Evolutionary conservation across 2,329 filamentous ascomycete species (phyloP).

Genomic region (Colletotrichum tofieldiae): DNA sequence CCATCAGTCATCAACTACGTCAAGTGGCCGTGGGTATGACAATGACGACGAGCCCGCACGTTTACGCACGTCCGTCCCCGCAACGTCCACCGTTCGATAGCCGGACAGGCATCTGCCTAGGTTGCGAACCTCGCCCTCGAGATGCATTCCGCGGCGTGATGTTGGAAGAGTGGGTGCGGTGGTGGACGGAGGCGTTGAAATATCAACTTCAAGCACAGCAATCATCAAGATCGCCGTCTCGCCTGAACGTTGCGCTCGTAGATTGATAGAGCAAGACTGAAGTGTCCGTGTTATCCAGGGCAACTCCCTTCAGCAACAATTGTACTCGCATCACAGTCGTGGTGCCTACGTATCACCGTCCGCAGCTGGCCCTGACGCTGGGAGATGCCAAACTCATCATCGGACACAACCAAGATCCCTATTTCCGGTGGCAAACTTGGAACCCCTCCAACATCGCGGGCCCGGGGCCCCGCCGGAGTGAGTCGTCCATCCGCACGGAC

Average conservation of each 20-base stretch:
- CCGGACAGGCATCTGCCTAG: background rate
- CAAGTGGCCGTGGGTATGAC: background rate
- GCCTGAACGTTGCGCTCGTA: background rate
- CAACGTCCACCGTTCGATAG: constrained; percentile 18
- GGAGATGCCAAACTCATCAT: constrained; percentile 13
- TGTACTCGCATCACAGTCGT: background rate
- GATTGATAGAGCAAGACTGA: too few species aligned
- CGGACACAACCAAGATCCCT: constrained; percentile 8
- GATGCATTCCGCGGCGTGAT: background rate
- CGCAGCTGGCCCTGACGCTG: background rate
- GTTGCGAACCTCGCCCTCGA: background rate
- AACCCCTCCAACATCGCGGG: background rate
- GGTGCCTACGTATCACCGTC: background rate
- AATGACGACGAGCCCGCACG: constrained; percentile 9
- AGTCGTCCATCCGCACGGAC: constrained; percentile 31
- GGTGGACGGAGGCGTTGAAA: background rate
- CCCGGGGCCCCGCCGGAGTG: constrained; percentile 20
- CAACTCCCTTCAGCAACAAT: background rate
- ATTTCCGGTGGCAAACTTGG: constrained; percentile 19
- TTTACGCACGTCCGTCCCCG: constrained; percentile 19
- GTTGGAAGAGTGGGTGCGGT: background rate
- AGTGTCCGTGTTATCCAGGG: constrained; percentile 1
- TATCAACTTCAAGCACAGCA: background rate
- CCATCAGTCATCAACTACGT: constrained; percentile 8
- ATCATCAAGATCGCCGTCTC: background rate